phyloP scores from a whole-genome alignment of 345 rosid genomes.

The Chamaenerion angustifolium region DNA sequence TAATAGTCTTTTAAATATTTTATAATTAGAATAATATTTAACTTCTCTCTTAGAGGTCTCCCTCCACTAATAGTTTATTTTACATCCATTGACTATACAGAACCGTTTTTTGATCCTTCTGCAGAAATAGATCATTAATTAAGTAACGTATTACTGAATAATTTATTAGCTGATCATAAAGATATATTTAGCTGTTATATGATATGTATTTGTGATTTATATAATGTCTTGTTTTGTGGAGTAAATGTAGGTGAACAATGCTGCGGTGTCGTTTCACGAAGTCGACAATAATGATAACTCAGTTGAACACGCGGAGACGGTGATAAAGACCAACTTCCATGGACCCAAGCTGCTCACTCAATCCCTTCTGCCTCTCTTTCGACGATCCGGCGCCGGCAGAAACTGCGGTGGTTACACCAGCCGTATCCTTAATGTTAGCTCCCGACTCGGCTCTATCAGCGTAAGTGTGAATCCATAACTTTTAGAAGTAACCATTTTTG shows the following conservation, averaged over 20 bases:
- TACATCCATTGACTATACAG: no score
- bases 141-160: no score
- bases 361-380: conserved; percentile 57
- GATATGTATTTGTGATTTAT: not conserved
- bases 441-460: conserved; percentile 60
- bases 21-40: no score
- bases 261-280: conserved; percentile 63
- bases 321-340: conserved; percentile 50
- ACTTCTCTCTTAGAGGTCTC: no score
- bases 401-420: conserved; percentile 11
- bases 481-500: not conserved
- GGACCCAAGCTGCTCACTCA: conserved; percentile 58
- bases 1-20: no score
- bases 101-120: no score
- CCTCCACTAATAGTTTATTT: no score
- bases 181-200: no score
- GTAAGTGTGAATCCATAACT: conserved; percentile 17
- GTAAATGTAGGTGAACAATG: conserved; percentile 54
- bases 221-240: not conserved
- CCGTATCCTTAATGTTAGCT: conserved; percentile 64
- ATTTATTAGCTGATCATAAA: no score
- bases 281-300: conserved; percentile 28
- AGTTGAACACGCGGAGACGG: conserved; percentile 59
- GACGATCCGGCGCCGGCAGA: conserved; percentile 13
- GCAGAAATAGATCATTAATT: no score